Evolutionary conservation across 2,329 filamentous ascomycete genomes (phyloP).

Genomic region (Fusarium sp.): DNA sequence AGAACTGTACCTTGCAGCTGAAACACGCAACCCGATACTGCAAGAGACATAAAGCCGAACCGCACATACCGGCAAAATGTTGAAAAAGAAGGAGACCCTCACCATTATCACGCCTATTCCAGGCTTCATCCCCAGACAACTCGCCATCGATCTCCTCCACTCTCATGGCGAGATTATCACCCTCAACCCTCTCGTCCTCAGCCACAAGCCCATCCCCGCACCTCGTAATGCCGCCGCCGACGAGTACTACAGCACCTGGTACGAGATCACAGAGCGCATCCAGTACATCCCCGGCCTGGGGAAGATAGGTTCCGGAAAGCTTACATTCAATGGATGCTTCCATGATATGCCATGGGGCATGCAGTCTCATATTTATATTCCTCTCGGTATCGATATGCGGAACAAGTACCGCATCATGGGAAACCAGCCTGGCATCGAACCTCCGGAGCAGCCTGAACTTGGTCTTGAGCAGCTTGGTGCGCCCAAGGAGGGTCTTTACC

Average conservation of each 20-base stretch:
- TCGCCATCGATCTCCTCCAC: conserved; percentile 79
- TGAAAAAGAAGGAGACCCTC: conserved; percentile 73
- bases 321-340: conserved; percentile 78
- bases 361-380: conserved; percentile 78
- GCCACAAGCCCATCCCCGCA: conserved; percentile 72
- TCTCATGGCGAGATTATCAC: conserved; percentile 78
- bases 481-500: conserved; percentile 73
- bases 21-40: conserved; percentile 27
- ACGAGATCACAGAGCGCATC: conserved; percentile 77
- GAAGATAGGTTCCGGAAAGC: conserved; percentile 72
- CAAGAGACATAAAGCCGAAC: background rate
- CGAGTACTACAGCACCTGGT: conserved; percentile 80
- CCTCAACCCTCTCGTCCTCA: conserved; percentile 75
- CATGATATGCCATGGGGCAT: conserved; percentile 79
- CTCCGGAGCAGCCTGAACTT: conserved; percentile 71
- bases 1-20: conserved; percentile 28
- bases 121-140: conserved; percentile 75
- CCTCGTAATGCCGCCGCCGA: conserved; percentile 76
- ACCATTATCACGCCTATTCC: conserved; percentile 78
- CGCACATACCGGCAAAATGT: conserved; percentile 54
- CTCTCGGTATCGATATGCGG: conserved; percentile 73
- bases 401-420: conserved; percentile 77
- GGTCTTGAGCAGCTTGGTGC: conserved; percentile 69
- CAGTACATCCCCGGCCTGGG: conserved; percentile 76
- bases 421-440: conserved; percentile 75